Conservation (phyloP, 139 green algal species). For the Chlamydomonas asymmetrica region DNA sequence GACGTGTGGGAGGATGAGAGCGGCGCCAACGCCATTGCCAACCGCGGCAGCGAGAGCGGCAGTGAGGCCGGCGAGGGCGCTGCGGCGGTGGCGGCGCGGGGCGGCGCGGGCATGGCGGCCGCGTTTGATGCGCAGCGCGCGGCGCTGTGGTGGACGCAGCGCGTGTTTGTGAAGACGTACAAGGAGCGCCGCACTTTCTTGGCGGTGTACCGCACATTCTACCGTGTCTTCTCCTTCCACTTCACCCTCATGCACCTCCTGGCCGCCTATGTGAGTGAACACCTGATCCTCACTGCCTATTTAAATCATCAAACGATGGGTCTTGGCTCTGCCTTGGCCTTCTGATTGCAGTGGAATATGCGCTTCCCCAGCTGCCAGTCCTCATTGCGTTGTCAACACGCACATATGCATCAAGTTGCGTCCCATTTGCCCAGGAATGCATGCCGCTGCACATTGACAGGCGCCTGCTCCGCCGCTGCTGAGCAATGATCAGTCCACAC, state of each 20-base stretch:
- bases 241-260: constrained; percentile 61
- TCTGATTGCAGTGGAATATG: too few relatives aligned
- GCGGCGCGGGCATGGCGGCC: background rate
- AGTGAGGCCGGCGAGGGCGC: background rate
- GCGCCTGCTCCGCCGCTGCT: too few relatives aligned
- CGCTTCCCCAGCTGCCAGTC: too few relatives aligned
- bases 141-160: constrained; percentile 23
- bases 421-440: too few relatives aligned
- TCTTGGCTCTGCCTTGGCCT: too few relatives aligned
- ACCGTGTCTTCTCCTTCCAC: constrained; percentile 65
- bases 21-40: background rate
- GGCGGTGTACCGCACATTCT: constrained; percentile 54
- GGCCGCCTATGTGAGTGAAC: constrained; percentile 15
- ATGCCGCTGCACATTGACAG: too few relatives aligned
- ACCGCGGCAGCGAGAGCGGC: background rate
- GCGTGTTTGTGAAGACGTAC: constrained; percentile 64
- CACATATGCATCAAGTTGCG: background rate
- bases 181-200: constrained; percentile 56
- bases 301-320: too few relatives aligned
- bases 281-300: too few relatives aligned
- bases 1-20: too few relatives aligned
- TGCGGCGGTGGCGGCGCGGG: background rate
- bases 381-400: too few relatives aligned
- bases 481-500: too few relatives aligned
- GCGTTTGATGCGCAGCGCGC: constrained; percentile 11